Evolutionary conservation across 2,329 filamentous ascomycete genomes (phyloP), one percentile per base, ranked within the genome.

Genomic region (Delphinella strobiligena): DNA sequence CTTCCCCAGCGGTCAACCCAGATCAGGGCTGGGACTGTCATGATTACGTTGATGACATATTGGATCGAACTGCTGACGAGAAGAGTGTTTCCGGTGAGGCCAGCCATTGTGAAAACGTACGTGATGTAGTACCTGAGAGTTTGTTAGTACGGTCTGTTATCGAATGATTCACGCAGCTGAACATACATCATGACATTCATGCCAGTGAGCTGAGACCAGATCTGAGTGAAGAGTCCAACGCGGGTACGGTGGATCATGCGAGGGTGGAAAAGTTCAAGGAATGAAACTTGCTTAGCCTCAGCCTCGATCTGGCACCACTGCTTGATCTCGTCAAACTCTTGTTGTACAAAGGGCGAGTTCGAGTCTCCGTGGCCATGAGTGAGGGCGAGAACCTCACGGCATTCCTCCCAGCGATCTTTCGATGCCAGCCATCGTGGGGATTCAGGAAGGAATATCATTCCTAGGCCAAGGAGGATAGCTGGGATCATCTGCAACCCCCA

Each of bases 1-100:
- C 83, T 82, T 34, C 84, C 84, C 76, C 80, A 84, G 40, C 69
- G 67, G 49, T 91, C 83, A 50, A 88, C 72, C 63, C 67, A 88
- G 42, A 88, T 61, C 17, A 89, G 69, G 1, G 82, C 82, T 0
- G 82, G 80, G 3, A 88, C 56, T 0, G 84, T 89, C 77, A 85
- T 83, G 38, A 78, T 44, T 1, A 89, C 82, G 56, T 88, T 88
- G 65, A 89, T 84, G 50, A 87, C 69, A 55, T 82, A 84, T 53
- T 83, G 76, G 46, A 84, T 83, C 8, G 73, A 75, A 14, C 76
- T 80, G 5, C 80, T 71, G 33, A 82, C 59, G 7, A 85, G 68
- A 29, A 75, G 71, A 38, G 67, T 69, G 48, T 74, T 66, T 3
- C 45, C 48, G 4, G 39, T 45, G 18, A 80, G 63, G 8, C 79